These are phyloP conservation scores for Entelexis paramagnoliae DNA, from an alignment of 1,139 yeast genomes.

Conservation along the genomic window DNA sequence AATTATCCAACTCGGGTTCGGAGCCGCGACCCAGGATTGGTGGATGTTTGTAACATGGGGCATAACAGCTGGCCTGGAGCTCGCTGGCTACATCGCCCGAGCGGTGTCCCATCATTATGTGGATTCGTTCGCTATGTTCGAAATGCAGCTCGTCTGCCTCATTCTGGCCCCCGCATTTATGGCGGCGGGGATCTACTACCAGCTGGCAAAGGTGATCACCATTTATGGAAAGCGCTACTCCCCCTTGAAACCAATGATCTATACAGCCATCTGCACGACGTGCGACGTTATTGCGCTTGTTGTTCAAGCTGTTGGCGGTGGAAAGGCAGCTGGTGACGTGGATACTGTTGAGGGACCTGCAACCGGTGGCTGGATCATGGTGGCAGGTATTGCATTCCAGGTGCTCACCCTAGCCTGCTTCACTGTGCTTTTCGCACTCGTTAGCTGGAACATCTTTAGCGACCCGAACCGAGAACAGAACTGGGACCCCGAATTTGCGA, in stretches of 20 bases:
- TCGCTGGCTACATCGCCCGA: conserved; percentile 63
- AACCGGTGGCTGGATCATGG: conserved; percentile 64
- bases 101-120: conserved; percentile 38
- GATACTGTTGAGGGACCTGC: conserved; percentile 26
- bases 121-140: conserved; percentile 37
- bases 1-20: conserved; percentile 35
- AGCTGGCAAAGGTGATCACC: conserved; percentile 62
- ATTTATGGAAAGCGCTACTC: conserved; percentile 58
- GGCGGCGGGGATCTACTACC: conserved; percentile 77
- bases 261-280: conserved; percentile 56
- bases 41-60: conserved; percentile 62
- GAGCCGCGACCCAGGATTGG: conserved; percentile 48
- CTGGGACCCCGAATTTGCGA: conserved; percentile 37
- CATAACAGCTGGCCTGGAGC: conserved; percentile 53
- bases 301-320: conserved; percentile 78
- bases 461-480: conserved; percentile 21
- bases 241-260: conserved; percentile 60
- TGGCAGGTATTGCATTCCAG: conserved; percentile 74
- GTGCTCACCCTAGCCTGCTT: conserved; percentile 63
- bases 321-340: conserved; percentile 48
- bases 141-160: conserved; percentile 58
- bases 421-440: conserved; percentile 30
- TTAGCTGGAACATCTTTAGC: conserved; percentile 18
- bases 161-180: conserved; percentile 82
- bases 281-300: conserved; percentile 60